Evolutionary conservation across 495 filamentous ascomycete species (phyloP), one percentile per base, ranked within the genome.

Genomic region (Amphirosellinia nigrospora): DNA sequence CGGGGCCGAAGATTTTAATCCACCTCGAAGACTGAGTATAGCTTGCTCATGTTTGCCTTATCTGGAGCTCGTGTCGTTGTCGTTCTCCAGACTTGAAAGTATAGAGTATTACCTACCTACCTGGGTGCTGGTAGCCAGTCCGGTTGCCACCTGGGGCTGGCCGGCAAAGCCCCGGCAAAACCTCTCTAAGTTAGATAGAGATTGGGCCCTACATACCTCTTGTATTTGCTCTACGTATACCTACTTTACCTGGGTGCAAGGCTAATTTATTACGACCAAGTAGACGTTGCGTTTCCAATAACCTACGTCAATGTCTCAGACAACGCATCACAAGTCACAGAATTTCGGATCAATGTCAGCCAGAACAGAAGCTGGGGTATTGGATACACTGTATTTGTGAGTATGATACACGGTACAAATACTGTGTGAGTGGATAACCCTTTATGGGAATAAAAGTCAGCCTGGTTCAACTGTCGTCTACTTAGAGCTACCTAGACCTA

Each of bases 91-190:
- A 36, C 34, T 7, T 32, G 38, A 45, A 45, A 45, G 39, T 32
- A 52, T 34, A 45, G 39, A 8, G 34, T 65, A 64, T 45, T 26
- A 21, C 32, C 45, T 50, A 15, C 28, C 46, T 63, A 46, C 43
- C 43, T 32, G 2, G 41, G n/a, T 41, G 41, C 21, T 4, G 45
- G 32, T 53, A 23, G 28, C 30, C 46, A 11, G 48, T 23, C 36
- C 19, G 32, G 13, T 15, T 43, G 48, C 53, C 48, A 45, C 52
- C 64, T 58, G 64, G 38, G 23, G 28, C 10, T 30, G 41, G 52
- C 64, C 41, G 64, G 52, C 64, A 67, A 46, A 30, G 50, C 48
- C 52, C 52, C 64, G 50, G 64, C 50, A 43, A 36, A 58, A 34
- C 36, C 28, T 28, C 48, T n/a, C 34, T 4, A 15, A 8, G 10